These are phyloP conservation scores for Kodamaea kakaduensis DNA, from an alignment of 805 yeast species.

Conservation along the genomic window DNA sequence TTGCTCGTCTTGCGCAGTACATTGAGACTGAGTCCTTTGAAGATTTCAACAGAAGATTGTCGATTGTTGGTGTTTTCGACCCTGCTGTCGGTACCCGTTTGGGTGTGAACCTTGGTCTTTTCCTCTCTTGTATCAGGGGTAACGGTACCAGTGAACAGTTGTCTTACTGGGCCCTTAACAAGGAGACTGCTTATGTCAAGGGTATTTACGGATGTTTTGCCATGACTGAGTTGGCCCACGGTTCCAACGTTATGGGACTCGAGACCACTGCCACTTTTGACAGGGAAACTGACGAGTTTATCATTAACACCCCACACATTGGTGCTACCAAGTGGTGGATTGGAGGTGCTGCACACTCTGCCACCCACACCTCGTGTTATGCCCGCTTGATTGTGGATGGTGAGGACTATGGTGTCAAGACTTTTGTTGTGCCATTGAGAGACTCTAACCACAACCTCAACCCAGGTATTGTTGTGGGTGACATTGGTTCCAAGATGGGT, in stretches of 20 bases:
- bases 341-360: constrained; percentile 95
- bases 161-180: constrained; percentile 72
- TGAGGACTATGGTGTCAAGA: constrained; percentile 87
- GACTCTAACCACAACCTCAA: constrained; percentile 65
- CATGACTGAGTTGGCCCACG: constrained; percentile 67
- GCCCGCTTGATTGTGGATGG: constrained; percentile 80
- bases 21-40: constrained; percentile 47
- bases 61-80: constrained; percentile 62
- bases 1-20: constrained; percentile 57
- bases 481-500: constrained; percentile 94
- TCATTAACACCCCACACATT: constrained; percentile 80
- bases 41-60: constrained; percentile 55
- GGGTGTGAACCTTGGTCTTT: constrained; percentile 86
- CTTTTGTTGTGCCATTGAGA: constrained; percentile 87
- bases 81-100: constrained; percentile 78
- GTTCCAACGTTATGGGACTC: constrained; percentile 59
- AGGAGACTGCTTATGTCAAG: constrained; percentile 57
- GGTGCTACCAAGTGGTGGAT: constrained; percentile 99
- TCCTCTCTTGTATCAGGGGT: constrained; percentile 76
- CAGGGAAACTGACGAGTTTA: constrained; percentile 57
- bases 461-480: constrained; percentile 85
- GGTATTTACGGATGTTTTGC: constrained; percentile 64
- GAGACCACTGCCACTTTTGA: constrained; percentile 72
- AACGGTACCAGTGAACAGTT: constrained; percentile 85
- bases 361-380: constrained; percentile 81